Conservation (phyloP, 169 alveolate species). For the Plasmodium billcollinsi region DNA sequence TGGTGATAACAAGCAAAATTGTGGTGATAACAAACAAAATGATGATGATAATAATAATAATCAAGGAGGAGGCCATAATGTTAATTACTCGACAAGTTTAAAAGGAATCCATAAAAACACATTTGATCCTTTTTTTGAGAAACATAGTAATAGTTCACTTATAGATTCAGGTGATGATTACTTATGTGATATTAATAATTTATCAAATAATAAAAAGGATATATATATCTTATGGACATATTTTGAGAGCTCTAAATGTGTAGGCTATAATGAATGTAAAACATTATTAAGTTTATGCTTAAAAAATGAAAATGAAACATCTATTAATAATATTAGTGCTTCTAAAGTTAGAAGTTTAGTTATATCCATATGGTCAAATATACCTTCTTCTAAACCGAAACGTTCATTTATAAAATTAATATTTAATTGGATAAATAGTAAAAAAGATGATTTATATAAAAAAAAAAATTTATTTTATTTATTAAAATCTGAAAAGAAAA, state of each 20-base stretch:
- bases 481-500: slow-evolving; percentile 32
- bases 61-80: too few relatives aligned
- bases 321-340: slow-evolving; percentile 5
- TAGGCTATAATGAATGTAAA: slow-evolving; percentile 59
- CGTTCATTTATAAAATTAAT: slow-evolving; percentile 37
- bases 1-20: not conserved
- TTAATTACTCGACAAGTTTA: too few relatives aligned
- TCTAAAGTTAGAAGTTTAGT: slow-evolving; percentile 40
- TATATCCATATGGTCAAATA: slow-evolving; percentile 53
- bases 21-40: too few relatives aligned
- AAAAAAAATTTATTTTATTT: slow-evolving; percentile 47
- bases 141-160: slow-evolving; percentile 14
- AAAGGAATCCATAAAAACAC: not conserved
- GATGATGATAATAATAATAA: not conserved
- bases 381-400: slow-evolving; percentile 46
- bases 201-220: not conserved
- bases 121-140: slow-evolving; percentile 38
- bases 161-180: slow-evolving; percentile 39
- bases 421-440: slow-evolving; percentile 63
- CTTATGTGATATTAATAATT: slow-evolving; percentile 6
- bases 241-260: slow-evolving; percentile 24
- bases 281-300: slow-evolving; percentile 46
- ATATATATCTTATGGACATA: slow-evolving; percentile 6
- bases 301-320: slow-evolving; percentile 40
- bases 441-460: slow-evolving; percentile 29